Base-by-base conservation (phyloP, 495 filamentous ascomycete species). In the Trypethelium eluteriae region DNA sequence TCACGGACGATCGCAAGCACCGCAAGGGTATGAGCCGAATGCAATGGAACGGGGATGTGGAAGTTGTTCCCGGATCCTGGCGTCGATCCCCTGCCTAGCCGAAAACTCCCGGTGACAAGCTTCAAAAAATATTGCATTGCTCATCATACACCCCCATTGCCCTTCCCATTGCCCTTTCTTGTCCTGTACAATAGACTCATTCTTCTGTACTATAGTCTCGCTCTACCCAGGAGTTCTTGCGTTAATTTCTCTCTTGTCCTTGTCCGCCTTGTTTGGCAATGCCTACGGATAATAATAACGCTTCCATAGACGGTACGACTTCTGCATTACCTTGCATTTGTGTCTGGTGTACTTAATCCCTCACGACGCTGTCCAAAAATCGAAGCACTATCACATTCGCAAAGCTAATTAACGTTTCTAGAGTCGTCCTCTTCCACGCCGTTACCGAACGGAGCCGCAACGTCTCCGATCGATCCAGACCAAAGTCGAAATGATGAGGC, bases 291-390 rank as follows among this genome's bases (percentile, higher is more conserved):
- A 59, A 34, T 59, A 59, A 59, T 59, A 4, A 59, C 53, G 53
- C 18, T 59, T 59, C 53, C 53, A 59, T 59, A 59, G 53, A 59
- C 32, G 53, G 53, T 59, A 59, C 32, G 53, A 36, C 7, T 59
- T 14, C 6, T 18, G n/a, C 25, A 25, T 25, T 25, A 25, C 25
- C 25, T 25, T 25, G 25, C 25, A 25, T 25, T 25, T 25, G 25
- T 1, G 25, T 25, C 25, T 25, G 25, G 25, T 25, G 25, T 25
- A 25, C 25, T 25, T 25, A 25, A 25, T 25, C 25, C 25, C 25
- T 25, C 25, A 25, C 25, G 25, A 25, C 25, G 25, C 25, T 25
- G 25, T 25, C 25, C 25, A 25, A 25, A 25, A 1, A 53, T 53
- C 53, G 25, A 9, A 9, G 7, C 32, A 18, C 14, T 59, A 10